Evolutionary conservation across 2,329 filamentous ascomycete species (phyloP), one percentile per base, ranked within the genome.

Genomic region (Colletotrichum sp.): DNA sequence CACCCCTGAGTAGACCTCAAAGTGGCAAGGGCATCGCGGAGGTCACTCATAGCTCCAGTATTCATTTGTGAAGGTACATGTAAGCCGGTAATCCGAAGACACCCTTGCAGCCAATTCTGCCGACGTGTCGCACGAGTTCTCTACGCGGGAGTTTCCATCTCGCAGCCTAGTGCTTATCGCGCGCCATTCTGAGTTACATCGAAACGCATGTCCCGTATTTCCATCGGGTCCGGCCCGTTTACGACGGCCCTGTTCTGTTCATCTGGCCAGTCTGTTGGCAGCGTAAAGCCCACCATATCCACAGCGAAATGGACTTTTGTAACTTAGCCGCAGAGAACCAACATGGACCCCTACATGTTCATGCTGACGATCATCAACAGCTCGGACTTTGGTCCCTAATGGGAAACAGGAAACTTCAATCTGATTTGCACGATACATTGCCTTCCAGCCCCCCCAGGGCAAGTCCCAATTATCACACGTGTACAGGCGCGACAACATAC

Each of bases 1-100:
- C 43, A 51, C n/a, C 1, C 1, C 7, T 3, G n/a, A 51, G n/a
- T 13, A n/a, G 43, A 24, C 2, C 43, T 1, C 0, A 51, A 13
- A 51, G n/a, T 6, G 11, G 1, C 43, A 51, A 51, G n/a, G 6
- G 12, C 43, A 51, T 51, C n/a, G 43, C 43, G 43, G 3, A 51
- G n/a, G n/a, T 1, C 43, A 0, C n/a, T 4, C 43, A 51, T 2
- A 13, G 43, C 43, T 51, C 2, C 43, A 24, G n/a, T 51, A 8
- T 8, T 21, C 0, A 51, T 8, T 21, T 13, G 2, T 13, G 18
- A 47, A 9, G 3, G 43, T 51, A 24, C 11, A 51, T 51, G n/a
- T 8, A 2, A 51, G n/a, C 43, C 11, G 18, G 1, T 47, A 47
- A 47, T n/a, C 38, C 9, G 38, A 12, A 12, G 6, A 0, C 5